phyloP scores from a whole-genome alignment of 176 grass and related monocot genomes.

The Chrysopogon serrulatus region DNA sequence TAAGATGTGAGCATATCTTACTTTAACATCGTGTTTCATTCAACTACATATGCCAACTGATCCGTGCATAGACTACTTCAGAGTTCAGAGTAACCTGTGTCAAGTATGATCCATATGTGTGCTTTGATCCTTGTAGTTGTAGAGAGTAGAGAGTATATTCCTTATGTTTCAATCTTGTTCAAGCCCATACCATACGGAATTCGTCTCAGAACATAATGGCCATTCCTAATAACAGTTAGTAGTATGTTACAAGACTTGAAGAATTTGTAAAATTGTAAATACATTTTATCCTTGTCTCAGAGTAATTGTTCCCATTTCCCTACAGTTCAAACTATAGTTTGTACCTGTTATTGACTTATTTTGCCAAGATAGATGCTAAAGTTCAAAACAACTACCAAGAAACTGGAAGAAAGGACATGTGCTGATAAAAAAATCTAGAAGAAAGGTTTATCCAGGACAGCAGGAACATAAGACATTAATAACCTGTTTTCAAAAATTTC shows the following conservation, averaged over 20 bases:
- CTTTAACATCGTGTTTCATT: not conserved
- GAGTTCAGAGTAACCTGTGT: not conserved
- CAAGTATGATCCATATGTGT: not conserved
- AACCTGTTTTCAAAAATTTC: not conserved
- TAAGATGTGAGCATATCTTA: conserved; percentile 61
- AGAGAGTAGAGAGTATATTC: not conserved
- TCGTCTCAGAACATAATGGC: not conserved
- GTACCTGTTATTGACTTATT: not conserved
- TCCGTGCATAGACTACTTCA: not conserved
- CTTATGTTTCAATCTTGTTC: not conserved
- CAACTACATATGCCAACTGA: not conserved
- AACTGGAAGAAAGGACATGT: not conserved
- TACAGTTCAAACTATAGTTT: not conserved
- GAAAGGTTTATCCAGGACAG: not conserved
- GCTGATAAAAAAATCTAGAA: not conserved
- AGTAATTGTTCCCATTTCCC: not conserved
- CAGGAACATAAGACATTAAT: not conserved
- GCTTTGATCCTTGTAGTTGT: not conserved
- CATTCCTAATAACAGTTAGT: not conserved
- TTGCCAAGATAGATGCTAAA: not conserved
- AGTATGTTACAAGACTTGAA: not conserved
- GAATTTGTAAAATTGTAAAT: not conserved
- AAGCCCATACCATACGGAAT: not conserved
- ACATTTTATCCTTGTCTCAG: not conserved
- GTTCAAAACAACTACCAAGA: too few species aligned